A percentile compares a stretch with the other conserved stretches of the same genome.
Conservation (phyloP, 2,329 filamentous ascomycete genomes). For the Chrysosporium queenslandicum region DNA sequence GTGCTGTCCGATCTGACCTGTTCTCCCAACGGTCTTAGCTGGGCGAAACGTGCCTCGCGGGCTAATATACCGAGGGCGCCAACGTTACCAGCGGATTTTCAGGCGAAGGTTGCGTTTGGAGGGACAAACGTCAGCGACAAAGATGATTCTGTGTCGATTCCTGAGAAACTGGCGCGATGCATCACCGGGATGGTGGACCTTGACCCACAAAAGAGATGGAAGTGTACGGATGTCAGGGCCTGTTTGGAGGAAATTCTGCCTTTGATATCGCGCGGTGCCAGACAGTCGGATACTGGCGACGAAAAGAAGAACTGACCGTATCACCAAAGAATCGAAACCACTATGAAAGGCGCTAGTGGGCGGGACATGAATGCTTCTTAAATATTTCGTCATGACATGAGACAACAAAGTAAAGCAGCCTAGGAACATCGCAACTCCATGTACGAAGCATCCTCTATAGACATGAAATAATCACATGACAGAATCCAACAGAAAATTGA, state of each 20-base stretch:
- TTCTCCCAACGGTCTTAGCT: slow-evolving; percentile 15
- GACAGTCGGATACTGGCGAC: too few relatives aligned
- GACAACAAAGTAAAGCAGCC: background rate
- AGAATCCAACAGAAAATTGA: too few relatives aligned
- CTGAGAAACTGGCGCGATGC: slow-evolving; percentile 29
- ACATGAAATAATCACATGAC: background rate
- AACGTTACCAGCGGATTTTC: slow-evolving; percentile 32
- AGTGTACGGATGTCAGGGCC: slow-evolving; percentile 29
- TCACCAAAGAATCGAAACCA: too few relatives aligned
- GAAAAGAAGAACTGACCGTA: too few relatives aligned
- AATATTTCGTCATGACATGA: background rate
- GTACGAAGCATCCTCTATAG: background rate
- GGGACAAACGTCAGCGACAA: background rate
- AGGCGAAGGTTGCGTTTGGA: slow-evolving; percentile 26
- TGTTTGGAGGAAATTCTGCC: slow-evolving; percentile 22
- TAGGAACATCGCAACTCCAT: background rate
- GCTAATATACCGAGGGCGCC: slow-evolving; percentile 17
- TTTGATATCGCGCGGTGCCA: background rate
- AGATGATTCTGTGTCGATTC: slow-evolving; percentile 16
- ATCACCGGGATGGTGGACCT: slow-evolving; percentile 36
- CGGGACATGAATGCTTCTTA: background rate
- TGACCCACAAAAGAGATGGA: slow-evolving; percentile 30
- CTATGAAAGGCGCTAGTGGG: background rate
- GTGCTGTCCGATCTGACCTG: slow-evolving; percentile 35
- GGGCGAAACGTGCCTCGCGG: slow-evolving; percentile 11